A percentile compares a stretch with the other conserved stretches of the same genome.
Evolutionary conservation across 2,329 filamentous ascomycete species (phyloP).

Genomic region (Sclerotinia minor): DNA sequence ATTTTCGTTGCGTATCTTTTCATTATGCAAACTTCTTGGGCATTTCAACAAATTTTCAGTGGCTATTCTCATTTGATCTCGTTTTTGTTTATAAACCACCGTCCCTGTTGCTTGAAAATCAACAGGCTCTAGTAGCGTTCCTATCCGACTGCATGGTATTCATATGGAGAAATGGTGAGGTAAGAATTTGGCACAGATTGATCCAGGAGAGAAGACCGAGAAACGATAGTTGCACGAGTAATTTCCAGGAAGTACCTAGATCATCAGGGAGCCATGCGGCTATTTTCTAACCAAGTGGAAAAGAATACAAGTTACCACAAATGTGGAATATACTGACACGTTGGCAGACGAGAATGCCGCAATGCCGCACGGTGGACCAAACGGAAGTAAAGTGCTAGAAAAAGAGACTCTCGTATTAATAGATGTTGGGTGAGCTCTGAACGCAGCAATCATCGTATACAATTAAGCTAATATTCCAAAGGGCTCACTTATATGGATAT

Average conservation of each 20-base stretch:
- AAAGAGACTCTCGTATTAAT: constrained; percentile 60
- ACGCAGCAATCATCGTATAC: background rate
- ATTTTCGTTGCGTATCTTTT: background rate
- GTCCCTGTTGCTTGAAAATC: background rate
- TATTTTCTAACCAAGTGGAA: background rate
- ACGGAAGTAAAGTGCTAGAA: constrained; percentile 51
- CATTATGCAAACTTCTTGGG: background rate
- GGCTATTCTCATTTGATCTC: background rate
- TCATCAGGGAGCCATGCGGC: background rate
- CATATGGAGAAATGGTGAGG: too few relatives aligned
- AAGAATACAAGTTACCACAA: background rate
- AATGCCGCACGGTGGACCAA: constrained; percentile 45
- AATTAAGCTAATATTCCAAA: constrained; percentile 27
- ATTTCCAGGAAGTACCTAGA: background rate
- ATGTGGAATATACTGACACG: constrained; percentile 20
- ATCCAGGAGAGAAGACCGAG: background rate
- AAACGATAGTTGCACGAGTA: too few relatives aligned
- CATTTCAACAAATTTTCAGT: background rate
- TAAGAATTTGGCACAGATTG: background rate
- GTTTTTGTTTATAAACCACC: background rate
- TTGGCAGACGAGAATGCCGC: constrained; percentile 44
- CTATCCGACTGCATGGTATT: background rate
- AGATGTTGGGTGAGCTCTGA: constrained; percentile 51
- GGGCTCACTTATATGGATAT: constrained; percentile 61
- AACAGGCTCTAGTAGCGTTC: background rate